Conservation (phyloP, 164 flowering plant species). For the Vitis rotundifolia region DNA sequence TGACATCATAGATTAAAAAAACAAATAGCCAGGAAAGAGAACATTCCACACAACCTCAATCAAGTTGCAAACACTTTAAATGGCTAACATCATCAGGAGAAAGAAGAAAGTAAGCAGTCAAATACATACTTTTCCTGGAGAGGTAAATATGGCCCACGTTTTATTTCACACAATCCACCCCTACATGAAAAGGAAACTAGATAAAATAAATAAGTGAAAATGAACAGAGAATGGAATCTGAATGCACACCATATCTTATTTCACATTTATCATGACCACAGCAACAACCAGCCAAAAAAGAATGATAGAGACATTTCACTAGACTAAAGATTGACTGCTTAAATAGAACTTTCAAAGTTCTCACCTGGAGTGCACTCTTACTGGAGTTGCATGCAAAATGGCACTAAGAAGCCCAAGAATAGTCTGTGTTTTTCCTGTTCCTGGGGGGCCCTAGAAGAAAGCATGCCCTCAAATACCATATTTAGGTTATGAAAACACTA, state of each 20-base stretch:
- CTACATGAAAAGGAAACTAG: slow-evolving; percentile 35
- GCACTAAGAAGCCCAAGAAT: slow-evolving; percentile 96
- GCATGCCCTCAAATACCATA: slow-evolving; percentile 10
- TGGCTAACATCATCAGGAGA: not conserved
- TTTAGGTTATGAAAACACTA: not conserved
- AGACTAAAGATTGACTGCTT: not conserved
- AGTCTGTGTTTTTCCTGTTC: slow-evolving; percentile 98
- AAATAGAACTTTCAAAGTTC: slow-evolving; percentile 7
- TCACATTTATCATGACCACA: not conserved
- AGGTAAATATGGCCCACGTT: slow-evolving; percentile 52
- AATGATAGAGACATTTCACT: not conserved
- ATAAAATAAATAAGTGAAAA: not conserved
- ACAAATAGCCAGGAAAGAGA: not conserved
- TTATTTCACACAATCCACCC: slow-evolving; percentile 36
- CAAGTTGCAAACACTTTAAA: not conserved
- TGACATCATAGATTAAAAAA: too few species aligned
- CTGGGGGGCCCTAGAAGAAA: slow-evolving; percentile 93
- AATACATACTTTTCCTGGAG: slow-evolving; percentile 63
- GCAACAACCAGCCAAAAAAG: not conserved
- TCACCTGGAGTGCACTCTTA: slow-evolving; percentile 72
- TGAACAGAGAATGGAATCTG: not conserved
- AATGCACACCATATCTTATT: not conserved
- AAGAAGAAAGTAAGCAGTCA: not conserved
- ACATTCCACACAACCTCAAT: not conserved
- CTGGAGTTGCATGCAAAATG: slow-evolving; percentile 88